Base-by-base conservation (phyloP, 2,329 filamentous ascomycete genomes). In the Neofusicoccum laricinum region DNA sequence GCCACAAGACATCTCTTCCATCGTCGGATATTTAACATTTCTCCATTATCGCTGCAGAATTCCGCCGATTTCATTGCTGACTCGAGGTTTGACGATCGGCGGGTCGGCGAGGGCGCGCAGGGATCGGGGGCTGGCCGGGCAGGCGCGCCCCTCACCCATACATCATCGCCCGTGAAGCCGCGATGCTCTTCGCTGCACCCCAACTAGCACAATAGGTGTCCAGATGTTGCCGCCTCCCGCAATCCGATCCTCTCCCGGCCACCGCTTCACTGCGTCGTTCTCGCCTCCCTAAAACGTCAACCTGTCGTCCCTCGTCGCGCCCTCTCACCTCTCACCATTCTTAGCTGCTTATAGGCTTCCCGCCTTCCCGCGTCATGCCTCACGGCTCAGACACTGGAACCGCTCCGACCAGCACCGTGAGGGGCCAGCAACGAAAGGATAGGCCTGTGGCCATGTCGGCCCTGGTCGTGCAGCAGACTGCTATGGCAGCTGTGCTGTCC, bases 401-500 rank as follows among this genome's bases (percentile, higher is more conserved):
- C 5, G 25, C 25, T 6, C 25, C 25, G 7, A 6, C 5, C 3
- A 30, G 25, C 25, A 30, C 3, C 5, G 25, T 6, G 25, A 30
- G 4, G 7, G 25, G 7, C 25, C n/a, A 3, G 14, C 38, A 10
- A 17, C 53, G 25, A 32, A 7, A 19, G 48, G 19, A 34, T 8
- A n/a, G 11, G 17, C 14, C 45, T 36, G 19, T 48, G 15, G 43
- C 25, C 25, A 63, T 63, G 61, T 15, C 49, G 30, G 61, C 53
- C 43, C 46, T 53, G 6, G 58, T 66, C 17, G 34, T 61, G 8
- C 43, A 61, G 43, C 75, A 77, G 59, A 77, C 75, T 50, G 66
- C 89, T 57, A 90, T 93, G 78, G 85, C 88, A 19, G 85, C 86
- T 21, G 72, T 86, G 36, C 82, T 94, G 40, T 86, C 84, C 67